Base-by-base conservation (phyloP, 148 eudicot genomes). In the Selenicereus undatus region DNA sequence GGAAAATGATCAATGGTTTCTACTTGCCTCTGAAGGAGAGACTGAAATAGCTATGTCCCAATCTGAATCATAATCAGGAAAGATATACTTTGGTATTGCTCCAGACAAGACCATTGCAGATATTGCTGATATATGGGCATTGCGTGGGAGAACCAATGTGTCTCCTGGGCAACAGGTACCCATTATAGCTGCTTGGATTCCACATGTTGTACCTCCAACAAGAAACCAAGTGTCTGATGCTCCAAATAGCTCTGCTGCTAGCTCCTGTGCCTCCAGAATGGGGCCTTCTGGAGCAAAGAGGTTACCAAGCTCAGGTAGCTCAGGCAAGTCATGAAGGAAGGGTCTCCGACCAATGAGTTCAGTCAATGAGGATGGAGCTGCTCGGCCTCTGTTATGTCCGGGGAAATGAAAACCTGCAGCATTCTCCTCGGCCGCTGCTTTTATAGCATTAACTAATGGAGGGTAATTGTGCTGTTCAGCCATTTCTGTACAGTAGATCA, bases 191-290 rank as follows among this genome's bases (percentile, higher is more conserved):
- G 96, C 91, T 56, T 90, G 94, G 68, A 92, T 83, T 75, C 98
- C 98, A 86, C 98, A 90, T 13, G 97, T 94, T 52, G 93, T 91
- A 76, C 98, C 98, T n/a, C 98, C 97, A 50, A 93, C 94, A 80
- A 94, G 92, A 84, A 93, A 94, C 97, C 95, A 94, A 13, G 96
- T 92, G 79, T 94, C 91, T 39, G 88, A 84, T 78, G 98, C 98
- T 64, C 98, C 96, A 83, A 94, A 92, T 4, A 94, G 69, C 64
- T 88, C 73, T 12, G 98, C 96, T 48, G 96, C 98, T 83, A 71
- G 81, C 77, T 86, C 88, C 73, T 94, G 93, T 35, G 96, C 93
- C 76, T 90, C 90, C 56, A 88, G 76, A 86, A 94, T 87, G 32
- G 96, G 90, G 11, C 96, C 96, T 51, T 85, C 88, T 8, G 93